Conservation (phyloP, 805 yeast genomes). For the Candida coquimbonensis region DNA sequence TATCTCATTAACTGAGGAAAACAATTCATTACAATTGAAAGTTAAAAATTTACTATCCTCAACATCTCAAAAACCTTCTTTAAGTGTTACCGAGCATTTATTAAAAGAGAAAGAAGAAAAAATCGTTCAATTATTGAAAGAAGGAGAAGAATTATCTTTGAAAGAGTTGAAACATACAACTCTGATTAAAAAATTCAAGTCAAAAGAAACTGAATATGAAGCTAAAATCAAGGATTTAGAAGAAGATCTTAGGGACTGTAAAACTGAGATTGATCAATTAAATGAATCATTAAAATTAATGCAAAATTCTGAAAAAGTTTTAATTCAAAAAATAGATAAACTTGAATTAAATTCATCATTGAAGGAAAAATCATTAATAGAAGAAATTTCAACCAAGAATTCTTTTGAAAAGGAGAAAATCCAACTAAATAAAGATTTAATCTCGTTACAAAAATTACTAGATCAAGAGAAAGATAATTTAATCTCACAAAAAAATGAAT, state of each 20-base stretch:
- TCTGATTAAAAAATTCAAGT: conserved; percentile 54
- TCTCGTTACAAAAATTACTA: conserved; percentile 24
- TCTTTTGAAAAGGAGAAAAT: conserved; percentile 19
- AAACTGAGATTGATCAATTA: conserved; percentile 18
- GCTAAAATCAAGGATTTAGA: conserved; percentile 21
- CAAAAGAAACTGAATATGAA: conserved; percentile 35
- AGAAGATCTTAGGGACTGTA: conserved; percentile 11
- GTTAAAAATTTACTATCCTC: conserved; percentile 5
- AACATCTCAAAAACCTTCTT: not conserved
- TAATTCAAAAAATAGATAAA: conserved; percentile 18
- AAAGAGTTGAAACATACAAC: conserved; percentile 66
- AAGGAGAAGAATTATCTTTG: conserved; percentile 66
- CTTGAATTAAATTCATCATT: conserved; percentile 13
- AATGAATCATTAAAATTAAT: conserved; percentile 23
- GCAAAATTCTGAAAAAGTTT: conserved; percentile 21
- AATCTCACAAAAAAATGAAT: conserved; percentile 15
- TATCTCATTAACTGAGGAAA: conserved; percentile 15
- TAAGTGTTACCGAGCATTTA: conserved; percentile 23
- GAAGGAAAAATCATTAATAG: conserved; percentile 16
- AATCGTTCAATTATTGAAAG: conserved; percentile 60
- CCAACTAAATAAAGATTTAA: conserved; percentile 21
- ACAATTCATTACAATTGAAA: conserved; percentile 18
- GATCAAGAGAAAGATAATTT: conserved; percentile 30
- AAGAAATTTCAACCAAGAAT: conserved; percentile 19
- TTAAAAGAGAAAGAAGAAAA: conserved; percentile 42